Evolutionary conservation across 2,329 filamentous ascomycete species (phyloP), one percentile per base, ranked within the genome.

Genomic region (Pseudocercospora fuligena): DNA sequence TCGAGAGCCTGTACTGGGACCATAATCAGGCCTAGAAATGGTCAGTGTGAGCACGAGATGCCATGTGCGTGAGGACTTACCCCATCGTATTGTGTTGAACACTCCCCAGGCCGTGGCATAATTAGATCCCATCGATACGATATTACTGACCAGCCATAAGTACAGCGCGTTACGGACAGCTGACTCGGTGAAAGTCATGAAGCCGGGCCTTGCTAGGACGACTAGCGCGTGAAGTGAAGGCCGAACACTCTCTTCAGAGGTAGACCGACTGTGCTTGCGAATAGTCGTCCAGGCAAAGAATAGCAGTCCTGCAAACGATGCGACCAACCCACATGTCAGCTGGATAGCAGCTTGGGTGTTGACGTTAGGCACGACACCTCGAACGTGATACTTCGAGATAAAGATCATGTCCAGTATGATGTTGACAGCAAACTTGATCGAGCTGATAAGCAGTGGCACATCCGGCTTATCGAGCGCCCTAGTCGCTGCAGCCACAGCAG

Each of bases 11-110:
- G 85, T 0, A 92, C 88, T 0, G 90, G 90, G 0, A 92, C 89
- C 90, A 92, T 93, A 31, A 92, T 80, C 0, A 92, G 80, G 0
- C 90, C 51, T 56, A 7, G 51, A 23, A 9, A 21, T 1, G 19
- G 21, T 56, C 14, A 27, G 16, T 56, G 21, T 27, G n/a, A 51
- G 9, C n/a, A 5, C n/a, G 19, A 12, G 29, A 6, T 31, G 7
- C 3, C 29, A 31, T 31, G 29, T 31, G 29, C 7, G 29, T 5
- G 29, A 31, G 7, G 9, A 6, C 51, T 56, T 7, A 56, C 51
- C 90, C 90, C 90, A 92, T 14, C 89, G 84, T 49, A 92, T 92
- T 0, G 89, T 92, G 63, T 86, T 90, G 79, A 93, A 93, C 9
- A 92, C 82, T 1, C 89, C 88, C 90, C 89, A 93, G 0, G 90